phyloP scores from a whole-genome alignment of 441 rosid genomes.

The Cnidoscolus chayamansa region DNA sequence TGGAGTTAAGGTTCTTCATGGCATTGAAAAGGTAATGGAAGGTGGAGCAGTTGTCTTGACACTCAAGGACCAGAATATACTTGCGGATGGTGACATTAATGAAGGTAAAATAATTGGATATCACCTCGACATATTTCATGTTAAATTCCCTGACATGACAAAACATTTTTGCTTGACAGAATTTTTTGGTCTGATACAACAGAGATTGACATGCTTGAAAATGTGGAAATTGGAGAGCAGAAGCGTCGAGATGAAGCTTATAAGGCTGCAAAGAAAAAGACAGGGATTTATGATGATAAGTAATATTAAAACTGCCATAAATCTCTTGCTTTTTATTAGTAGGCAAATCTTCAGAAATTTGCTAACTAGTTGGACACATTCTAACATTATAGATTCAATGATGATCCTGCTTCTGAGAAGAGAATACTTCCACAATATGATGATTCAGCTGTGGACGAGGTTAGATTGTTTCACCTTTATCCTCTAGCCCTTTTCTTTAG shows the following conservation, averaged over 20 bases:
- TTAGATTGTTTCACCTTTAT: slow-evolving; percentile 19
- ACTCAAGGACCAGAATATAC: slow-evolving; percentile 86
- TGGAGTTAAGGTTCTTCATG: slow-evolving; percentile 89
- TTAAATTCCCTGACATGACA: slow-evolving; percentile 16
- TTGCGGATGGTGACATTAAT: slow-evolving; percentile 78
- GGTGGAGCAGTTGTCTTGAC: slow-evolving; percentile 98
- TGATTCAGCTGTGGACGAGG: slow-evolving; percentile 73
- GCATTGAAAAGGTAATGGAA: slow-evolving; percentile 87
- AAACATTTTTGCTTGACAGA: slow-evolving; percentile 34
- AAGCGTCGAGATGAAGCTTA: slow-evolving; percentile 86
- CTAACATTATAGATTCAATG: slow-evolving; percentile 62
- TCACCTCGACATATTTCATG: slow-evolving; percentile 18
- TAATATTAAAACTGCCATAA: slow-evolving; percentile 33
- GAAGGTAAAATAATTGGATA: slow-evolving; percentile 52
- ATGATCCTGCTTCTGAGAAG: slow-evolving; percentile 70
- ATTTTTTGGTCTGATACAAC: slow-evolving; percentile 42
- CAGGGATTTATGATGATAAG: slow-evolving; percentile 81
- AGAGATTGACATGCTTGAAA: slow-evolving; percentile 97
- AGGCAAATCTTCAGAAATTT: background rate
- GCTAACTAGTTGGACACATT: slow-evolving; percentile 9
- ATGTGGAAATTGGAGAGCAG: slow-evolving; percentile 97
- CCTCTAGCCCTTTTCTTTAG: background rate
- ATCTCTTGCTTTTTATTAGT: background rate
- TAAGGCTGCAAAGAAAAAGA: slow-evolving; percentile 84
- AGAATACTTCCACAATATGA: slow-evolving; percentile 92